Conservation (phyloP, 768 basidiomycete genomes). For the Leucocoprinus sp. region DNA sequence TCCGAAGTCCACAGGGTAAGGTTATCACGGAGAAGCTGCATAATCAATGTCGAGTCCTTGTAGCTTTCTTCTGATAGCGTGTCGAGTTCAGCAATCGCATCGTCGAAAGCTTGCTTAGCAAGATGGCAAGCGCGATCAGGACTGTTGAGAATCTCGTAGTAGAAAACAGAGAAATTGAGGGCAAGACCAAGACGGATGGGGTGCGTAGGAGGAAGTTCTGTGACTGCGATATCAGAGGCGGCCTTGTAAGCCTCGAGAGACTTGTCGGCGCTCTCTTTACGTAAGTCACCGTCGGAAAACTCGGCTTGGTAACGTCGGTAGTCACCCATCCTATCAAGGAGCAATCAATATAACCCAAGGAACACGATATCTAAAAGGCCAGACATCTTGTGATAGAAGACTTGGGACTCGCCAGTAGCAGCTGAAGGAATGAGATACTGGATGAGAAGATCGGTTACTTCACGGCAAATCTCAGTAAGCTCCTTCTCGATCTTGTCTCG, state of each 20-base stretch:
- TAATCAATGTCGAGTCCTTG: conserved; percentile 97
- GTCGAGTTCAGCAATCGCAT: conserved; percentile 98
- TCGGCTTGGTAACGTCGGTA: conserved; percentile 99
- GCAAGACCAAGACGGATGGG: conserved; percentile 98
- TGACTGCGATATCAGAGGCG: conserved; percentile 93
- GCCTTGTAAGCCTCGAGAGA: conserved; percentile 97
- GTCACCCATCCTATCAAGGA: conserved; percentile 85
- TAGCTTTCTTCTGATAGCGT: conserved; percentile 98
- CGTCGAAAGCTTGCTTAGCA: conserved; percentile 98
- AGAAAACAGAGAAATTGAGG: conserved; percentile 99
- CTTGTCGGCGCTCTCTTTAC: conserved; percentile 95
- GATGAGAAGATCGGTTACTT: conserved; percentile 94
- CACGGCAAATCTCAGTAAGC: conserved; percentile 97
- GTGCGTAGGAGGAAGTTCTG: conserved; percentile 91
- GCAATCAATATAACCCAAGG: conserved; percentile 9
- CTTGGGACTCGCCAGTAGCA: conserved; percentile 94
- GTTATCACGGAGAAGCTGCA: conserved; percentile 96
- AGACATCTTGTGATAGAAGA: conserved; percentile 99
- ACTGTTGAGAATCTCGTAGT: conserved; percentile 99
- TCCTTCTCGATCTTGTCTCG: conserved; percentile 97
- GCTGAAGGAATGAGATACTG: conserved; percentile 98
- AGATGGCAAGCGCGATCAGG: conserved; percentile 98
- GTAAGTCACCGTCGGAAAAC: conserved; percentile 96
- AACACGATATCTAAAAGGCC: background rate
- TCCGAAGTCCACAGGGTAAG: conserved; percentile 97